phyloP scores from a whole-genome alignment of 164 flowering plant species.

The Macadamia integrifolia region DNA sequence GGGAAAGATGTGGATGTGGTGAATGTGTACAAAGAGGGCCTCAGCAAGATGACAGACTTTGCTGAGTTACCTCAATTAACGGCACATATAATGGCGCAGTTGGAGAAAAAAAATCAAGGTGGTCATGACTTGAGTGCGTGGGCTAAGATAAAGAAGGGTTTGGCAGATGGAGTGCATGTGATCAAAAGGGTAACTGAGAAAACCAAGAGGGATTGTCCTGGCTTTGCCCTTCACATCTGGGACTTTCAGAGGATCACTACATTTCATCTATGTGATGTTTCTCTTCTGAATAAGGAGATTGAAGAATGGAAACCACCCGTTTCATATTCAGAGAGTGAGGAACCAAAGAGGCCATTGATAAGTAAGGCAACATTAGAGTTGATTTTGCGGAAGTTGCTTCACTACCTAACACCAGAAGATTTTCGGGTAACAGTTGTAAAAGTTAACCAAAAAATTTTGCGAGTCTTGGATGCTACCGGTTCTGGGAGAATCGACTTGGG shows the following conservation, averaged over 20 bases:
- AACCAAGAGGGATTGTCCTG: constrained; percentile 66
- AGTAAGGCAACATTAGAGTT: constrained; percentile 82
- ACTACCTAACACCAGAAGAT: constrained; percentile 78
- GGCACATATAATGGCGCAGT: constrained; percentile 66
- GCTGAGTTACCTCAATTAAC: constrained; percentile 91
- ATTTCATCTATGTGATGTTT: constrained; percentile 65
- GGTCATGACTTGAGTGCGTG: not conserved
- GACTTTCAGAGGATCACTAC: constrained; percentile 84
- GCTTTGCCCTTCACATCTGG: constrained; percentile 72
- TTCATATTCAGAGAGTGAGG: constrained; percentile 81
- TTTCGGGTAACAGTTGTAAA: constrained; percentile 89
- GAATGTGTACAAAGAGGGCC: constrained; percentile 86
- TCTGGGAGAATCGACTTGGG: constrained; percentile 88
- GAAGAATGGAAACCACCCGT: constrained; percentile 67
- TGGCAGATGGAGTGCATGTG: constrained; percentile 48
- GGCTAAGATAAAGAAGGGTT: constrained; percentile 27
- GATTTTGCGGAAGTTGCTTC: constrained; percentile 61
- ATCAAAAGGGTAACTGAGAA: constrained; percentile 58
- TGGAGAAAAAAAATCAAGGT: constrained; percentile 73
- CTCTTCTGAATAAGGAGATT: constrained; percentile 72
- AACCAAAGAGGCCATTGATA: constrained; percentile 68
- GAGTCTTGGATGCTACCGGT: constrained; percentile 64
- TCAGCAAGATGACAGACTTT: constrained; percentile 82
- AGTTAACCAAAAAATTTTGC: constrained; percentile 74
- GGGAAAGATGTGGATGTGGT: constrained; percentile 88